Evolutionary conservation across 495 filamentous ascomycete species (phyloP), one percentile per base, ranked within the genome.

Genomic region (Monascus purpureus): DNA sequence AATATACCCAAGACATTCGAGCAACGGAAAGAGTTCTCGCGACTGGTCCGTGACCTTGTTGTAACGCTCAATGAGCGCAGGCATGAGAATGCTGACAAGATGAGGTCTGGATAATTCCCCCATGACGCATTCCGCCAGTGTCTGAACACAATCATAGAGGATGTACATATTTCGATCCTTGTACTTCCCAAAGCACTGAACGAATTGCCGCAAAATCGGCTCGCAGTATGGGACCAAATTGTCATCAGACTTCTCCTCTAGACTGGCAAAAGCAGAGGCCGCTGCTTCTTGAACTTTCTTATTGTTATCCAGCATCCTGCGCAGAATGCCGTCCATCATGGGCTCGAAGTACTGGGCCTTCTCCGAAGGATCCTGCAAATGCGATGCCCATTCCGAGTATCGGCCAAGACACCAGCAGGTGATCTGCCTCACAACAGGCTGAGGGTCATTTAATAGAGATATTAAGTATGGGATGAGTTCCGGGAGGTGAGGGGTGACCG

Each of bases 141-240:
- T 96, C 57, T 99, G 90, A 29, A 99, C 82, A 57, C 90, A 99
- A 60, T 96, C 92, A 57, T 99, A 99, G 22, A 99, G 74, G 36
- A 96, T 85, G 61, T 88, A 95, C 75, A 94, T 94, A 63, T 99
- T 99, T 31, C 83, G 75, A 52, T 96, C 88, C 65, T 99, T 95
- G 71, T 96, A 99, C 53, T 78, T 82, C 16, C 57, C 67, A 59
- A 99, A 96, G 53, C 92, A 96, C 37, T 70, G 60, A 25, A 93
- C 88, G 46, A 86, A 96, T 52, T 96, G 92, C 25, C 72, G 75
- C 30, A 96, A 73, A 42, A 99, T 99, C 17, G 84, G 82, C 29
- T 77, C 68, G 49, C 82, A 88, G 58, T 92, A 96, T 4, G 80
- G 80, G 32, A 75, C 74, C 36, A 99, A 52, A 39, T 74, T 62